phyloP scores from a whole-genome alignment of 345 rosid species.

The Brassica juncea region DNA sequence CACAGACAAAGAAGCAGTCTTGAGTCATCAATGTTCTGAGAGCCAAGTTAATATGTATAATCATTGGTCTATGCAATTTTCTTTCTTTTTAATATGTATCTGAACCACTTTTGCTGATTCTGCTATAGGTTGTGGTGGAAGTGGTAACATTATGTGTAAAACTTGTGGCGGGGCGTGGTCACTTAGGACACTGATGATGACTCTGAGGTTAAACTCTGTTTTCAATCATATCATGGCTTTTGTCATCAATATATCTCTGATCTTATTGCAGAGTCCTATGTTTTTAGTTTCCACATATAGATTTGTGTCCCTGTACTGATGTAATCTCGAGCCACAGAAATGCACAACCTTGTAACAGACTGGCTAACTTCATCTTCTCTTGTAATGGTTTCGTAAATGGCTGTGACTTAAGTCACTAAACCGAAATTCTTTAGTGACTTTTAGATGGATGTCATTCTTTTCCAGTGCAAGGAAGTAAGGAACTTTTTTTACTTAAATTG shows the following conservation, averaged over 20 bases:
- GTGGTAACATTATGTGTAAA: constrained; percentile 79
- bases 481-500: too few relatives aligned
- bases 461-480: too few relatives aligned
- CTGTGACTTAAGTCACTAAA: background rate
- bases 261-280: constrained; percentile 11
- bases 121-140: constrained; percentile 86
- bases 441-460: background rate
- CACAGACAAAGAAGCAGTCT: constrained; percentile 51
- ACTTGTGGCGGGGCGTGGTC: constrained; percentile 88
- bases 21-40: constrained; percentile 72
- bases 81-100: background rate
- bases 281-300: constrained; percentile 15
- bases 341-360: constrained; percentile 19
- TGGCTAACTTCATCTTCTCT: background rate
- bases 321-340: background rate
- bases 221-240: background rate
- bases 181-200: constrained; percentile 44
- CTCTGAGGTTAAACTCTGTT: constrained; percentile 10
- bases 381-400: background rate
- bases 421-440: background rate
- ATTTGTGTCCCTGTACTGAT: constrained; percentile 17
- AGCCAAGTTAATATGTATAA: constrained; percentile 42
- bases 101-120: constrained; percentile 1
- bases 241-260: constrained; percentile 6
- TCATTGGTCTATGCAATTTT: background rate